Conservation (phyloP, 2,329 filamentous ascomycete species). For the Sphaceloma murrayae region DNA sequence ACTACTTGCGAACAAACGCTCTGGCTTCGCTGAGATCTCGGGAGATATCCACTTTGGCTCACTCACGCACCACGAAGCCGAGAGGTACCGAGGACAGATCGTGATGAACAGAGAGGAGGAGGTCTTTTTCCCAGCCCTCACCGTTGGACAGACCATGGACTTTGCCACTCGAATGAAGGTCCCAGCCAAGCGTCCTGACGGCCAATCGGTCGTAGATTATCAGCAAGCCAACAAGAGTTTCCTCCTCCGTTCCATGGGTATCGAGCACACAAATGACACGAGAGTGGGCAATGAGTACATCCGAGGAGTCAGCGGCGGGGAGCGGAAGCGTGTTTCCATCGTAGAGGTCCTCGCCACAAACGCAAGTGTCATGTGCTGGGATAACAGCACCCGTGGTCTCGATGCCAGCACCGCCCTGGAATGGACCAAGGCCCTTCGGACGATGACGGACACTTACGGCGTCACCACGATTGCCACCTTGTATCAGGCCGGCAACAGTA, state of each 20-base stretch:
- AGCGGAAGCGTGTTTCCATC: slow-evolving; percentile 60
- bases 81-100: slow-evolving; percentile 37
- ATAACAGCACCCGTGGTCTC: slow-evolving; percentile 56
- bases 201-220: slow-evolving; percentile 33
- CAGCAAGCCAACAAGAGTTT: slow-evolving; percentile 44
- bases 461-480: slow-evolving; percentile 54
- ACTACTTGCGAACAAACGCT: slow-evolving; percentile 54
- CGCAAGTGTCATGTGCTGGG: slow-evolving; percentile 55
- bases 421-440: slow-evolving; percentile 51
- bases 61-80: slow-evolving; percentile 34
- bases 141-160: slow-evolving; percentile 46
- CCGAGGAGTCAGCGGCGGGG: slow-evolving; percentile 58
- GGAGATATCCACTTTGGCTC: slow-evolving; percentile 45
- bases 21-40: slow-evolving; percentile 27
- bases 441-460: slow-evolving; percentile 54
- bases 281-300: slow-evolving; percentile 60
- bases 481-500: slow-evolving; percentile 61
- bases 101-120: slow-evolving; percentile 41
- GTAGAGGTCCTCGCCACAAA: slow-evolving; percentile 52
- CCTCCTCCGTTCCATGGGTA: slow-evolving; percentile 48
- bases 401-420: slow-evolving; percentile 54
- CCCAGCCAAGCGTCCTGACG: slow-evolving; percentile 34
- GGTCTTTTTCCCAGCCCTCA: slow-evolving; percentile 48
- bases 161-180: slow-evolving; percentile 47
- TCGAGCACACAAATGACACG: slow-evolving; percentile 52